Evolutionary conservation across 495 filamentous ascomycete genomes (phyloP).

Genomic region (Neurospora terricola): DNA sequence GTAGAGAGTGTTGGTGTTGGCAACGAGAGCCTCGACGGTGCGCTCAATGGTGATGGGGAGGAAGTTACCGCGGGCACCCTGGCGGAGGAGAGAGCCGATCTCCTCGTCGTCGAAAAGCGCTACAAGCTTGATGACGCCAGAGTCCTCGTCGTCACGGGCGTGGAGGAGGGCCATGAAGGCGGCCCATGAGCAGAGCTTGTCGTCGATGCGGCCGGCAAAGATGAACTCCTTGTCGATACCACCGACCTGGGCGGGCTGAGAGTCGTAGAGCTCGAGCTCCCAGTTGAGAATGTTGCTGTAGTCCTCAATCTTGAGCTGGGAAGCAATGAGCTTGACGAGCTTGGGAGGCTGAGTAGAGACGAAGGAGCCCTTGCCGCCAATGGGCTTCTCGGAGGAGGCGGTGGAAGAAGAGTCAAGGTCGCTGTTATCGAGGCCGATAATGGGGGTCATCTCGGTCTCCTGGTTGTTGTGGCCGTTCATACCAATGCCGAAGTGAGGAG

Average conservation of each 20-base stretch:
- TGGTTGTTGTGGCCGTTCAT: conserved; percentile 70
- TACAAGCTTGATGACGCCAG: conserved; percentile 67
- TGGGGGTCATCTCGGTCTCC: conserved; percentile 91
- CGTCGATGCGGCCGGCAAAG: conserved; percentile 89
- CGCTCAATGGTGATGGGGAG: conserved; percentile 70
- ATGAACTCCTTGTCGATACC: conserved; percentile 91
- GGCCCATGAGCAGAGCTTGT: conserved; percentile 91
- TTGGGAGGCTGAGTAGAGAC: conserved; percentile 69
- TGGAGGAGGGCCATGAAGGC: conserved; percentile 78
- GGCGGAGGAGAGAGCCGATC: conserved; percentile 80
- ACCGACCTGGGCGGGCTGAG: conserved; percentile 72
- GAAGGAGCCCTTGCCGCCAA: conserved; percentile 52
- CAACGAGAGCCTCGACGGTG: conserved; percentile 57
- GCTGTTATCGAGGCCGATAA: conserved; percentile 78
- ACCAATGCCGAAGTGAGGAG: conserved; percentile 82
- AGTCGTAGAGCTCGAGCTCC: conserved; percentile 96
- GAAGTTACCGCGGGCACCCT: conserved; percentile 85
- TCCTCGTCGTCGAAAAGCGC: conserved; percentile 95
- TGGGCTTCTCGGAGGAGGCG: conserved; percentile 20
- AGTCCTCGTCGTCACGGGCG: conserved; percentile 40
- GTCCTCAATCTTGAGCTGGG: conserved; percentile 60
- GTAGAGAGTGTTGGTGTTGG: conserved; percentile 5
- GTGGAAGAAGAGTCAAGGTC: conserved; percentile 31
- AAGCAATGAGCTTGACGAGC: conserved; percentile 73
- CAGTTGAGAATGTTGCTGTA: conserved; percentile 73